Evolutionary conservation across 371 early-diverging fungal species (phyloP).

Genomic region (Dichotomocladium elegans): DNA sequence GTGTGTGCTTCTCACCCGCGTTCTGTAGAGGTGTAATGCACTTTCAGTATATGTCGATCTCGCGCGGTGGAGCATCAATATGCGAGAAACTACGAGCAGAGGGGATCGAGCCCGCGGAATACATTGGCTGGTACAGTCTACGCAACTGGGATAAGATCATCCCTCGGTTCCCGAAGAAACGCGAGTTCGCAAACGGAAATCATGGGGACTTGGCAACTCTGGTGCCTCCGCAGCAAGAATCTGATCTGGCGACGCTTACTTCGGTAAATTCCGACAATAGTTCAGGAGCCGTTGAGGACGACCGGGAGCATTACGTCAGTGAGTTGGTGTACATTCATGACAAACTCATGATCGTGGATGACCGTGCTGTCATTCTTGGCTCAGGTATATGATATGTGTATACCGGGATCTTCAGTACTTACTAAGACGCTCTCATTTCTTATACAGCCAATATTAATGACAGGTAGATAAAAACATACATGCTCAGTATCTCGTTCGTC

Average conservation of each 20-base stretch:
- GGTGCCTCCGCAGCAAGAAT: too few species aligned
- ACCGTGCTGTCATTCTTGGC: slow-evolving; percentile 78
- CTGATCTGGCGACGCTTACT: too few species aligned
- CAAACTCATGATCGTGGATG: slow-evolving; percentile 92
- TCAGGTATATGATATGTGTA: too few species aligned
- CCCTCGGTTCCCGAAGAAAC: slow-evolving; percentile 5
- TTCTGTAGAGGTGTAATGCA: slow-evolving; percentile 63
- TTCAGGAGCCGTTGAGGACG: slow-evolving; percentile 17
- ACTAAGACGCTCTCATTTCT: too few species aligned
- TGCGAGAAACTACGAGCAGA: slow-evolving; percentile 53
- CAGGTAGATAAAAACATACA: slow-evolving; percentile 6
- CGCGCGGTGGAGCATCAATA: slow-evolving; percentile 73
- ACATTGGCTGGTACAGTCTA: slow-evolving; percentile 77
- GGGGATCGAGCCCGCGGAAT: slow-evolving; percentile 70
- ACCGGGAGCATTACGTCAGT: slow-evolving; percentile 56
- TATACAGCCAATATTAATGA: slow-evolving; percentile 44
- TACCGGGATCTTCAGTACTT: too few species aligned
- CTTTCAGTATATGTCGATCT: slow-evolving; percentile 82
- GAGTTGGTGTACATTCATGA: slow-evolving; percentile 91
- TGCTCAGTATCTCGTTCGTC: too few species aligned
- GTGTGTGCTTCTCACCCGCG: not conserved
- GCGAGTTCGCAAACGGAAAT: not conserved
- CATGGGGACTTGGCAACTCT: slow-evolving; percentile 3
- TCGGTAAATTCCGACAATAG: not conserved
- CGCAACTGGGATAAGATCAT: slow-evolving; percentile 66